A percentile compares a stretch with the other conserved stretches of the same genome.
phyloP scores from a whole-genome alignment of 208 protist genomes.

The Lotmaria passim region DNA sequence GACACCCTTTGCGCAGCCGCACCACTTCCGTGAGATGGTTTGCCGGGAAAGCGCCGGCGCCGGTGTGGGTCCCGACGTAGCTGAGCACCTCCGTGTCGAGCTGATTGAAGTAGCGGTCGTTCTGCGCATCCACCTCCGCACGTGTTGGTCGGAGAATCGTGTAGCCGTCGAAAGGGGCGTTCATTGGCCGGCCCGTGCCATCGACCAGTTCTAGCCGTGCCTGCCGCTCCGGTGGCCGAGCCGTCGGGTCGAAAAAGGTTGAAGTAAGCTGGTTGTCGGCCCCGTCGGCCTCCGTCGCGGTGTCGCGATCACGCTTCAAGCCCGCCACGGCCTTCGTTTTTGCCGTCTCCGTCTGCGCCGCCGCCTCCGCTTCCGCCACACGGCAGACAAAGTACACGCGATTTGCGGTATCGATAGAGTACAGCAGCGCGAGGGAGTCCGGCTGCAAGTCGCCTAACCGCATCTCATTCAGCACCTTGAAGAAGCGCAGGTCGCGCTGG shows the following conservation, averaged over 20 bases:
- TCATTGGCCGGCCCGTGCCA: conserved; percentile 24
- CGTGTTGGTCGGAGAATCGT: conserved; percentile 71
- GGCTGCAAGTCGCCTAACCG: conserved; percentile 55
- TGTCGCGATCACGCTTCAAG: conserved; percentile 11
- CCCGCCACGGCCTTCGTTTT: conserved; percentile 1
- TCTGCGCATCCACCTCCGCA: conserved; percentile 66
- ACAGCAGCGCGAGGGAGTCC: conserved; percentile 44
- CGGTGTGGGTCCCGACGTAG: conserved; percentile 59
- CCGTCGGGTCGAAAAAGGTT: conserved; percentile 14
- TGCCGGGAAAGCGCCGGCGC: conserved; percentile 46
- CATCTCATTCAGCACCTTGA: conserved; percentile 79
- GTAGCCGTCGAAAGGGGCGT: conserved; percentile 57
- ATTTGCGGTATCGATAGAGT: conserved; percentile 43
- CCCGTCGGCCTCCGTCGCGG: not conserved
- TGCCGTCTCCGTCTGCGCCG: not conserved
- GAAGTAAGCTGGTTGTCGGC: not conserved
- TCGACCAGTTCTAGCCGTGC: conserved; percentile 30
- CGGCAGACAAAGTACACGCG: conserved; percentile 41
- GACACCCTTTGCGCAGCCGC: conserved; percentile 69
- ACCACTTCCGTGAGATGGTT: conserved; percentile 45
- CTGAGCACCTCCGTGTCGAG: conserved; percentile 52
- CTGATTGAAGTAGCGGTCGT: conserved; percentile 60
- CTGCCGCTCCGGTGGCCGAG: conserved; percentile 2
- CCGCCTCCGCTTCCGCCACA: not conserved
- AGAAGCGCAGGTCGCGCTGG: conserved; percentile 68